Conservation (phyloP, 2,329 filamentous ascomycete genomes). For the Canariomyces notabilis region DNA sequence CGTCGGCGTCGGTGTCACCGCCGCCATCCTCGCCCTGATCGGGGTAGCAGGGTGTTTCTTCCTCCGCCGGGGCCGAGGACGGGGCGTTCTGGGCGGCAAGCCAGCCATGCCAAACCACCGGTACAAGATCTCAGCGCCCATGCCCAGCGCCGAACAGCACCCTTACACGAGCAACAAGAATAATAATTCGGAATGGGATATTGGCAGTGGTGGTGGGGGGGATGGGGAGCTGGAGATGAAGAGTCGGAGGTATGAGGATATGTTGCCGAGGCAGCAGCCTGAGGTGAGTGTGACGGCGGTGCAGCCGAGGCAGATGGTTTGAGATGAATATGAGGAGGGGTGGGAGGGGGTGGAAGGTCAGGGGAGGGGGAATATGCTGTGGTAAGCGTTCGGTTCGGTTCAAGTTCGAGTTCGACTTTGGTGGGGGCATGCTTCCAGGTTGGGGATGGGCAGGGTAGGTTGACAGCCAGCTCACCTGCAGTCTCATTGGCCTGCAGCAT, state of each 20-base stretch:
- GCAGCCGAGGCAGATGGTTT: slow-evolving; percentile 39
- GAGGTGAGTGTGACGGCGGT: too few species aligned
- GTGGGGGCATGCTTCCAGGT: too few species aligned
- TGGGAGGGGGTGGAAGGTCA: neutral
- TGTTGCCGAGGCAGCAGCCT: slow-evolving; percentile 49
- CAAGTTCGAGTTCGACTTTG: too few species aligned
- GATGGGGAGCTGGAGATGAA: slow-evolving; percentile 46
- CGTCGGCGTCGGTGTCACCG: slow-evolving; percentile 44
- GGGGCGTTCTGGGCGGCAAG: slow-evolving; percentile 16
- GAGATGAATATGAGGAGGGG: slow-evolving; percentile 3
- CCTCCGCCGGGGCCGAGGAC: slow-evolving; percentile 27
- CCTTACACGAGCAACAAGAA: slow-evolving; percentile 34
- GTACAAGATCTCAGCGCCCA: slow-evolving; percentile 47
- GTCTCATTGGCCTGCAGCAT: too few species aligned
- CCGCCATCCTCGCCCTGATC: slow-evolving; percentile 37
- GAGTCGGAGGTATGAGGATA: slow-evolving; percentile 53
- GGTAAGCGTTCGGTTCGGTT: neutral
- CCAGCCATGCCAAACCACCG: slow-evolving; percentile 21
- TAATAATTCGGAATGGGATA: slow-evolving; percentile 33
- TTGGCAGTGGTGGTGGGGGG: too few species aligned
- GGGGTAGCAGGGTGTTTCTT: slow-evolving; percentile 38
- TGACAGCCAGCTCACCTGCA: too few species aligned
- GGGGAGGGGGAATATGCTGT: neutral
- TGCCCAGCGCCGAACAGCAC: slow-evolving; percentile 43
- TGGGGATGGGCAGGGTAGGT: too few species aligned